These are phyloP conservation scores for Talaromyces liani DNA, from an alignment of 495 filamentous ascomycete genomes.

Conservation along the genomic window DNA sequence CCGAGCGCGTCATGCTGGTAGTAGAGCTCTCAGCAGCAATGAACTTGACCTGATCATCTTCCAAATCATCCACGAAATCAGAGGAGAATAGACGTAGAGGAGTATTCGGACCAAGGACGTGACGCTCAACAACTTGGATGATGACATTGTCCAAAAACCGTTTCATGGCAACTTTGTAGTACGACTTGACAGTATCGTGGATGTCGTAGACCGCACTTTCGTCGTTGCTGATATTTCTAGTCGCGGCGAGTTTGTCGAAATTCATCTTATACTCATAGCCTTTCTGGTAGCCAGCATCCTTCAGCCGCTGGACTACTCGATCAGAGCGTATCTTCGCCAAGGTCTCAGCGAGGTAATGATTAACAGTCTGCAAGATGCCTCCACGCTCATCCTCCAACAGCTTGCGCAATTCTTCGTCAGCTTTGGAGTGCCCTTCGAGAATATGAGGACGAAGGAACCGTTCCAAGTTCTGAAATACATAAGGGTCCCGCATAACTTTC, in stretches of 20 bases:
- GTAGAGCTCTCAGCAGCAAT: conserved; percentile 34
- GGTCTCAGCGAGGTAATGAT: conserved; percentile 26
- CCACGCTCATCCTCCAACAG: conserved; percentile 27
- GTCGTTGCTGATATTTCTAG: not conserved
- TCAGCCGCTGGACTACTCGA: not conserved
- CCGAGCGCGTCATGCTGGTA: conserved; percentile 4
- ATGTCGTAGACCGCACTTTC: conserved; percentile 16
- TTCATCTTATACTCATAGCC: too few relatives aligned
- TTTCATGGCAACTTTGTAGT: conserved; percentile 30
- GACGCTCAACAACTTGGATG: conserved; percentile 12
- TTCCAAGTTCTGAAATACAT: conserved; percentile 3
- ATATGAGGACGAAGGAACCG: not conserved
- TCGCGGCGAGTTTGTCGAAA: too few relatives aligned
- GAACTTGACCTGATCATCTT: conserved; percentile 21
- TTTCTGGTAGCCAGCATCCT: not conserved
- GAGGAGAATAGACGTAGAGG: conserved; percentile 8
- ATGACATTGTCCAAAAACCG: conserved; percentile 23
- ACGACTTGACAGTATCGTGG: conserved; percentile 32
- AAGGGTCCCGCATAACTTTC: conserved; percentile 8
- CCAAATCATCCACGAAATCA: conserved; percentile 21
- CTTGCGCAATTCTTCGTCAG: not conserved
- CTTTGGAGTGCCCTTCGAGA: not conserved
- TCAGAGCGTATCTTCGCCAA: conserved; percentile 9
- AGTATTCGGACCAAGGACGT: not conserved
- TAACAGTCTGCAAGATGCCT: conserved; percentile 28